Evolutionary conservation across 139 green algal genomes (phyloP).

Genomic region (Nannochloris sp.): DNA sequence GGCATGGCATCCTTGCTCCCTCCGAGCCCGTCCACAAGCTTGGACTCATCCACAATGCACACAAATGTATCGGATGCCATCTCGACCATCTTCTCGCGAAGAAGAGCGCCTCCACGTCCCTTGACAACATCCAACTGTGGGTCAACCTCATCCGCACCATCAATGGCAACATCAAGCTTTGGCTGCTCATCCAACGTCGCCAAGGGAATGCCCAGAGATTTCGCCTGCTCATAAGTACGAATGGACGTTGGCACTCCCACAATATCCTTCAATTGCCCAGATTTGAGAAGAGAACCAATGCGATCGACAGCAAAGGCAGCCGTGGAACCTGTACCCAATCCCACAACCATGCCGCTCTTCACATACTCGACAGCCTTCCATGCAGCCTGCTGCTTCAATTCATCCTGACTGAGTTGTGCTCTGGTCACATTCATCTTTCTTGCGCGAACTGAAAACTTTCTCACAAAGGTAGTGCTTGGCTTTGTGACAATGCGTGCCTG

Average conservation of each 20-base stretch:
- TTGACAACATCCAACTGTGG: conserved; percentile 95
- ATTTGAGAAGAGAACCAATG: conserved; percentile 80
- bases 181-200: conserved; percentile 90
- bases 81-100: conserved; percentile 99
- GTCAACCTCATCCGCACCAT: conserved; percentile 97
- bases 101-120: conserved; percentile 89
- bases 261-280: conserved; percentile 90
- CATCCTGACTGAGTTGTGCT: conserved; percentile 62
- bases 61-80: conserved; percentile 87
- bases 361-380: conserved; percentile 97
- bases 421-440: neutral
- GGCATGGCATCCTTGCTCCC: conserved; percentile 90
- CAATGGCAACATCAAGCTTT: conserved; percentile 94
- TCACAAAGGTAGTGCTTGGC: neutral
- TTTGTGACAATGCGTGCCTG: conserved; percentile 2
- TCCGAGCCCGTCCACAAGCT: conserved; percentile 81
- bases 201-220: conserved; percentile 86
- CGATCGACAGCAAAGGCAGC: conserved; percentile 97
- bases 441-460: neutral
- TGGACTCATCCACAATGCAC: conserved; percentile 98
- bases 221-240: conserved; percentile 85
- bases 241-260: conserved; percentile 90
- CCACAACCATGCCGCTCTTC: conserved; percentile 89
- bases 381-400: conserved; percentile 88
- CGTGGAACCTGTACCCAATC: conserved; percentile 95